Conservation (phyloP, 257 asterid species). For the Solanum pimpinellifolium region DNA sequence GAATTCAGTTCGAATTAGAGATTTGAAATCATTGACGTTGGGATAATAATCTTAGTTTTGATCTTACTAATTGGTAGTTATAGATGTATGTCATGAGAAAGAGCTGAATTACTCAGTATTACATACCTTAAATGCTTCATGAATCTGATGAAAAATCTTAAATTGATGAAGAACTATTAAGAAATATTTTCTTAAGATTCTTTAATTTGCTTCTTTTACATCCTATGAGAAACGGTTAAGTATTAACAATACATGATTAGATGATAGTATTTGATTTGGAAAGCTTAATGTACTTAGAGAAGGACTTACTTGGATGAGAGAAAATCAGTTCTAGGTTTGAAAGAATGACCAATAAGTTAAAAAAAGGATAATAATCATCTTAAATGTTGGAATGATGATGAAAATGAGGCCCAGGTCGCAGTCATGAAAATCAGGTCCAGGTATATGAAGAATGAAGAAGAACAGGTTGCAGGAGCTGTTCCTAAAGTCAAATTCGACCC, state of each 20-base stretch:
- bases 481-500: too few relatives aligned
- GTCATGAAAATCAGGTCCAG: too few relatives aligned
- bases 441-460: too few relatives aligned
- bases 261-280: background rate
- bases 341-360: background rate
- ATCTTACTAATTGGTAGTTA: background rate
- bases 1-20: background rate
- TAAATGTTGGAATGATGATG: too few relatives aligned
- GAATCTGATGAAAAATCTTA: background rate
- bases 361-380: background rate
- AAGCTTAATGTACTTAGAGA: background rate
- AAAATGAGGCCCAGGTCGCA: too few relatives aligned
- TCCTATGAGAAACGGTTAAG: background rate
- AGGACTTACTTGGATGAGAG: background rate
- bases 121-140: background rate
- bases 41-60: background rate
- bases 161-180: background rate
- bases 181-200: background rate
- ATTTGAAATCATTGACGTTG: background rate
- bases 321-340: background rate
- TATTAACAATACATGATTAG: background rate
- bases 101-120: background rate
- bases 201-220: background rate
- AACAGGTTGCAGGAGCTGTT: too few relatives aligned
- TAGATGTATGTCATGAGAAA: background rate